Base-by-base conservation (phyloP, 2,329 filamentous ascomycete species). In the Cladorrhinum sp. region DNA sequence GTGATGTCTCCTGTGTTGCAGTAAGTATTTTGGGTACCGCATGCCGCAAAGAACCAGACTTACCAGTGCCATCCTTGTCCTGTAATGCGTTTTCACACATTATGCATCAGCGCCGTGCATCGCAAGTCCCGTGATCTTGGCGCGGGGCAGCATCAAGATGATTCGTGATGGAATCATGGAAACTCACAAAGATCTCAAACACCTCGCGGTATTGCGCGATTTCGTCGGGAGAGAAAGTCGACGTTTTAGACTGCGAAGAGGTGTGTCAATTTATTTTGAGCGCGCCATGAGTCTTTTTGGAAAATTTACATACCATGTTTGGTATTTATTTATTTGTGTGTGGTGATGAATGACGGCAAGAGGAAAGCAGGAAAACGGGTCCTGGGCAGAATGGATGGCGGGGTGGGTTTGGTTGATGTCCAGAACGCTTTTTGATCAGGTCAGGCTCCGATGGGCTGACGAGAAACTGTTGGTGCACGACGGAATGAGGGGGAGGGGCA, bases 61-160 rank as follows among this genome's bases (percentile, higher is more conserved):
- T 71, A 83, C 80, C 81, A 79, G 83, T 80, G 72, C 80, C 80
- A 71, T 84, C 81, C 72, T 83, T 84, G 79, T 84, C 81, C 81
- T 57, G 14, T 5, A 18, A 46, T 46, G n/a, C 42, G 18, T 7
- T 16, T 20, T 16, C 42, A 46, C 1, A 28, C 20, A 51, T 51
- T 3, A 51, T 84, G 69, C 70, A 39, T 14, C 46, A n/a, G 33
- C 53, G 24, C 4, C 23, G 49, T 50, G 24, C n/a, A 24, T 12
- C 33, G 46, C 6, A n/a, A 52, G 50, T 51, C 55, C 51, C 57
- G 56, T 59, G 55, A 52, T 26, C 49, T 57, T 39, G 33, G 39
- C 21, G 14, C 12, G 14, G 12, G 46, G 26, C 12, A n/a, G 28
- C 23, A 18, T n/a, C 16, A 18, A 9, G 49, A 12, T 23, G 30